phyloP scores from a whole-genome alignment of 1,139 yeast genomes.

The Yamadazyma oceani region DNA sequence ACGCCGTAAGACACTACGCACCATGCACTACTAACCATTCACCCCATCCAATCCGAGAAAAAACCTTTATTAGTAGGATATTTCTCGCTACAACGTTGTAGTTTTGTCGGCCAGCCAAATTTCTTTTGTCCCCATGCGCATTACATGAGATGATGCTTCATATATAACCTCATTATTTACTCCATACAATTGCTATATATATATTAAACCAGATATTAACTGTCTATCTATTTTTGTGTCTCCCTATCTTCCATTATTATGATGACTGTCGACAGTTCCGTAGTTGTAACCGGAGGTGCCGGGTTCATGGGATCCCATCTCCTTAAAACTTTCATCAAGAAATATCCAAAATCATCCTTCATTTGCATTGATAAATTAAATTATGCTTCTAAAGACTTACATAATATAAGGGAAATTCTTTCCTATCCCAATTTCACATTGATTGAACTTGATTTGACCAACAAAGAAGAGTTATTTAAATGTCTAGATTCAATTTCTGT shows the following conservation, averaged over 20 bases:
- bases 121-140: neutral
- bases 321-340: constrained; percentile 36
- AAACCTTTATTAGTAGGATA: neutral
- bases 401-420: constrained; percentile 12
- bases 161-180: neutral
- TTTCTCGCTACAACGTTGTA: constrained; percentile 1
- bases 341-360: constrained; percentile 40
- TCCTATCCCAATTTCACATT: constrained; percentile 21
- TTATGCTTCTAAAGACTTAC: constrained; percentile 25
- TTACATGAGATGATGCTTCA: too few relatives aligned
- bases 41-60: neutral
- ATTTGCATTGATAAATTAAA: constrained; percentile 51
- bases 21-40: constrained; percentile 1
- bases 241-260: neutral
- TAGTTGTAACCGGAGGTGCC: constrained; percentile 59
- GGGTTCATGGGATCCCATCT: constrained; percentile 60
- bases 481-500: constrained; percentile 17
- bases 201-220: too few relatives aligned
- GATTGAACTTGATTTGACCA: constrained; percentile 39
- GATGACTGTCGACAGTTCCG: constrained; percentile 16
- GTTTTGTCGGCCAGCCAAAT: too few relatives aligned
- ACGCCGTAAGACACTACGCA: too few relatives aligned
- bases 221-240: too few relatives aligned
- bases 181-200: too few relatives aligned
- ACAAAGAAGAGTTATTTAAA: constrained; percentile 16